Evolutionary conservation across 352 stramenopile species (phyloP), one percentile per base, ranked within the genome.

Genomic region (Phytophthora rubi): DNA sequence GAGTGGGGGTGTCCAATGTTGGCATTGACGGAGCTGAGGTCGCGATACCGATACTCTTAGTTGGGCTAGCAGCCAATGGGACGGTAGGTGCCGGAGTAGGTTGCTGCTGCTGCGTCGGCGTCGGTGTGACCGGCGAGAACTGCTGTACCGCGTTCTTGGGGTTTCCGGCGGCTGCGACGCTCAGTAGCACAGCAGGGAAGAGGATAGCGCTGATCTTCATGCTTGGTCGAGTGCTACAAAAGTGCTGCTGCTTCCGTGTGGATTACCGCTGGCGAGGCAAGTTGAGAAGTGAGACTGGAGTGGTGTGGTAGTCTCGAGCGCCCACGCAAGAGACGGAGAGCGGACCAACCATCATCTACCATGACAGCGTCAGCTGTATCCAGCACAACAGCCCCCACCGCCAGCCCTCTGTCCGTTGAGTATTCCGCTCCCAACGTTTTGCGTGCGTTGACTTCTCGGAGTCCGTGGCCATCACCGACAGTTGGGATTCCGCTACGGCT

Each of bases 121-220:
- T 13, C 3, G 33, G 13, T 12, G 33, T 12, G 9, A 39, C 33
- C 33, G 33, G 33, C 33, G 8, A 12, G 33, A 15, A 39, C 23
- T 68, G 37, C 51, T 72, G 65, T 12, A 53, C 26, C n/a, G 12
- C 55, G 12, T 53, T 23, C 8, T 58, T 55, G 2, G 49, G 58
- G 18, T 62, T 70, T n/a, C 61, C 42, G 26, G 61, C 60, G 12
- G 61, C 47, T 35, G 53, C 32, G 32, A 66, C 54, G 30, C 61
- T 42, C 39, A 70, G 48, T 16, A 74, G 61, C 18, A 66, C 28
- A 18, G 49, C 55, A 15, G 61, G 48, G 39, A 73, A 61, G 60
- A 74, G 54, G 18, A 70, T 54, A n/a, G 23, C n/a, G 39, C 52
- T 56, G 54, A 70, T 53, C 55, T 74, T 70, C 67, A 74, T 74